Evolutionary conservation across 2,329 filamentous ascomycete species (phyloP), one percentile per base, ranked within the genome.

Genomic region (Fusarium redolens): DNA sequence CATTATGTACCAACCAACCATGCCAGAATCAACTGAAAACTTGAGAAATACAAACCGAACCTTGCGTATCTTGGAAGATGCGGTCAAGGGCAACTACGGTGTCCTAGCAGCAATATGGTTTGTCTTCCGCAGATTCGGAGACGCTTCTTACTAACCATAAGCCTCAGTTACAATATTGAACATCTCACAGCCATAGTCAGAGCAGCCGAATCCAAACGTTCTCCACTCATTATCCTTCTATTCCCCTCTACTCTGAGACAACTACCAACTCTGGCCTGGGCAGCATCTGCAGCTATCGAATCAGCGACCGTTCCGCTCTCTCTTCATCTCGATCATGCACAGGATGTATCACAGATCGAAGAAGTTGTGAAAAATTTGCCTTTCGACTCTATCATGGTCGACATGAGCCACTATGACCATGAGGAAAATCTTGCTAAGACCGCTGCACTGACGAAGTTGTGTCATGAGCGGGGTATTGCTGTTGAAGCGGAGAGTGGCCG

Each of bases 241-340:
- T 73, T 73, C 20, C 66, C 71, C 0, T 73, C 59, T 0, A 60
- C 59, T 9, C 14, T 73, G 4, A 44, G 60, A 22, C 60, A 68
- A 8, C 52, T 73, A 5, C 67, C 63, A 13, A 62, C 60, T 0
- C 41, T 71, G 13, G 41, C 57, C 2, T 69, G 60, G 57, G 71
- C 71, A 35, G 71, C 68, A 41, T 90, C 90, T 25, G 92, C 55
- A 18, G 72, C 71, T 5, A 52, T 67, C 35, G 66, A 64, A 77
- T 90, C 87, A 11, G 84, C 85, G 3, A 86, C 60, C 0, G 54
- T 71, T 0, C 71, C 68, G 0, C 25, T 71, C 3, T 61, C 71
- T 1, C 60, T 74, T 9, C 68, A 74, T 86, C 69, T 85, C 80
- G 20, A 81, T 82, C 69, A 71, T 18, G 66, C 69, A 7, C 58